Conservation (phyloP, 1,284 basidiomycete species). For the Bjerkandera adusta region DNA sequence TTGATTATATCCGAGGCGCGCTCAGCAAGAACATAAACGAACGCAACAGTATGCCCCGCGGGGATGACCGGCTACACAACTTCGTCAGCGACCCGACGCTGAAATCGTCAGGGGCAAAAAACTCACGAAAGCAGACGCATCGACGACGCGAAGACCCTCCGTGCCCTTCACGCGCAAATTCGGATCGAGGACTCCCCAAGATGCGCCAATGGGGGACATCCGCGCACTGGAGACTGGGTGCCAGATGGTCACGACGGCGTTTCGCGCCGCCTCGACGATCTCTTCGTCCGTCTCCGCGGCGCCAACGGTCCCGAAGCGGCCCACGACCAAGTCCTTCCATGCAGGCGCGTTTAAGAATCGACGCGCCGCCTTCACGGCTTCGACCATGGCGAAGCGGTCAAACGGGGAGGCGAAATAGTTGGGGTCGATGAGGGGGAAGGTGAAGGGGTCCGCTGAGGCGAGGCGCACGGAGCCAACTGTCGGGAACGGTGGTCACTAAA, state of each 20-base stretch:
- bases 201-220: constrained; percentile 22
- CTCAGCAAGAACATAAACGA: constrained; percentile 8
- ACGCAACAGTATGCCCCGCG: constrained; percentile 3
- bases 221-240: constrained; percentile 27
- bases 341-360: constrained; percentile 19
- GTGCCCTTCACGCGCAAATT: constrained; percentile 34
- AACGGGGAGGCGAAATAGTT: constrained; percentile 16
- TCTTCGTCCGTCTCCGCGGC: constrained; percentile 26
- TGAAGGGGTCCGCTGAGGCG: constrained; percentile 20
- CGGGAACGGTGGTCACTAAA: too few relatives aligned
- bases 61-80: constrained; percentile 10
- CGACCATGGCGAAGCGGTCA: constrained; percentile 21
- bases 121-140: constrained; percentile 35
- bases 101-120: not conserved
- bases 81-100: not conserved
- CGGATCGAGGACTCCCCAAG: constrained; percentile 33
- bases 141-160: constrained; percentile 33
- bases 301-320: constrained; percentile 20
- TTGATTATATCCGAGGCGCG: constrained; percentile 11
- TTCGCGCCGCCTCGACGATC: constrained; percentile 18
- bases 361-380: constrained; percentile 16
- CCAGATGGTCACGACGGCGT: constrained; percentile 20
- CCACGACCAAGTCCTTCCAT: constrained; percentile 20
- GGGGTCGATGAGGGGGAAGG: constrained; percentile 22
- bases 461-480: constrained; percentile 26